Evolutionary conservation across 2,329 filamentous ascomycete species (phyloP).

Genomic region (Hypoxylon sp.): DNA sequence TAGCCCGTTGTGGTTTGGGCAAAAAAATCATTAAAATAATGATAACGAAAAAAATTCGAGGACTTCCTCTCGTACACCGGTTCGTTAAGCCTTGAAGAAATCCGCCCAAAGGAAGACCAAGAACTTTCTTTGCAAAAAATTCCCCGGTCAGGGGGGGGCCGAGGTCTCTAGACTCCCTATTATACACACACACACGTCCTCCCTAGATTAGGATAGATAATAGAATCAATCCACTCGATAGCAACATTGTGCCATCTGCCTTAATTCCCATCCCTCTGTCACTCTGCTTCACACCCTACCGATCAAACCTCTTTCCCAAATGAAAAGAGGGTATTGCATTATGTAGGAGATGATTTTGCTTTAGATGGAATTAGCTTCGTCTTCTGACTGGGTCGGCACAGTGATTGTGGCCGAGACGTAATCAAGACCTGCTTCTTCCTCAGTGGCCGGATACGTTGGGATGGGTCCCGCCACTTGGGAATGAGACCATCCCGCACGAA

Average conservation of each 20-base stretch:
- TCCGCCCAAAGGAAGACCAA: constrained; percentile 27
- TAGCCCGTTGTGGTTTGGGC: constrained; percentile 33
- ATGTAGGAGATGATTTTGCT: constrained; percentile 29
- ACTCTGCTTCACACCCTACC: constrained; percentile 41
- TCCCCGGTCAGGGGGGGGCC: constrained; percentile 22
- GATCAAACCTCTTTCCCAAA: constrained; percentile 35
- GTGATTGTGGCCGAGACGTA: constrained; percentile 31
- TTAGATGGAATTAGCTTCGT: constrained; percentile 22
- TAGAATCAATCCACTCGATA: constrained; percentile 15
- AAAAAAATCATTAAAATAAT: too few species aligned
- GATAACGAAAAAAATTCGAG: too few species aligned
- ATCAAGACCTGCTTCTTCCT: constrained; percentile 25
- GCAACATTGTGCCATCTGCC: constrained; percentile 11
- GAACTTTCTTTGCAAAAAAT: constrained; percentile 32
- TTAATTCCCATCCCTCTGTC: constrained; percentile 30
- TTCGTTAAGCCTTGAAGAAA: constrained; percentile 17
- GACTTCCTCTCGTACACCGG: constrained; percentile 23
- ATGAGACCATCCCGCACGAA: constrained; percentile 36
- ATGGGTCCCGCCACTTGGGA: constrained; percentile 32
- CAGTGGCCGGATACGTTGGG: constrained; percentile 28
- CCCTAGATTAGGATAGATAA: constrained; percentile 13
- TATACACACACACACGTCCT: constrained; percentile 33
- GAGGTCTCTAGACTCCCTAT: constrained; percentile 33
- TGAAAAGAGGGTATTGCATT: constrained; percentile 30
- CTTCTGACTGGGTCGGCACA: constrained; percentile 27